These are phyloP conservation scores for Triticum urartu DNA, from an alignment of 176 grass and related monocot species.

Conservation along the genomic window DNA sequence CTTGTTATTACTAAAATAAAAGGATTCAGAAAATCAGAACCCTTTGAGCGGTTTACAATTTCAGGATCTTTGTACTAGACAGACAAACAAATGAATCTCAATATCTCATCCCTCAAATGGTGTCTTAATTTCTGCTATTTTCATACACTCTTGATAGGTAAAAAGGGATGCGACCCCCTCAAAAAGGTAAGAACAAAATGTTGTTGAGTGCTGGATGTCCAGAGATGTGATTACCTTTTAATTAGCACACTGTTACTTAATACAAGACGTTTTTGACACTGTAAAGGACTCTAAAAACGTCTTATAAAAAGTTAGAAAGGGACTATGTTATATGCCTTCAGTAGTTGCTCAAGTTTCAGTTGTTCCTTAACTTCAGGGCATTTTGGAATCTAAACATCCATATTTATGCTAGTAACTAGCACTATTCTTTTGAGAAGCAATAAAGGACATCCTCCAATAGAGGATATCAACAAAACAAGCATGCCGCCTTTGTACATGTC, in stretches of 20 bases:
- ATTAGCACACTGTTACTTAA: not conserved
- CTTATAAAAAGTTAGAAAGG: too few species aligned
- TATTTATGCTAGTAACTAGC: too few species aligned
- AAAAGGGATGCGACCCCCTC: too few species aligned
- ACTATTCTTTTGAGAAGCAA: not conserved
- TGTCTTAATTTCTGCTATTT: not conserved
- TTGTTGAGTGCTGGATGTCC: too few species aligned
- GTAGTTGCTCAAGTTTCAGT: not conserved
- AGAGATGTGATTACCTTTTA: not conserved
- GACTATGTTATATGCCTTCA: not conserved
- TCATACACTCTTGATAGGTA: not conserved
- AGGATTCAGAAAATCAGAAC: too few species aligned
- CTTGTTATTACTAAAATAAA: not conserved
- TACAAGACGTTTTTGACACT: too few species aligned
- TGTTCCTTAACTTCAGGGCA: not conserved
- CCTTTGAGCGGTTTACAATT: too few species aligned
- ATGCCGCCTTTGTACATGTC: not conserved
- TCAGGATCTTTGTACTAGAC: not conserved
- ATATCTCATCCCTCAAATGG: not conserved
- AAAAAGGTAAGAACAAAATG: too few species aligned
- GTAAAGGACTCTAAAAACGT: too few species aligned
- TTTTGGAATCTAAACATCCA: not conserved
- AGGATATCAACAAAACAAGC: not conserved
- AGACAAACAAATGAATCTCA: not conserved
- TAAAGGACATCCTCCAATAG: not conserved